Percentiles rank a stretch among this genome's conserved stretches.
phyloP scores from a whole-genome alignment of 2,329 filamentous ascomycete genomes.

The Beauveria caledonica region DNA sequence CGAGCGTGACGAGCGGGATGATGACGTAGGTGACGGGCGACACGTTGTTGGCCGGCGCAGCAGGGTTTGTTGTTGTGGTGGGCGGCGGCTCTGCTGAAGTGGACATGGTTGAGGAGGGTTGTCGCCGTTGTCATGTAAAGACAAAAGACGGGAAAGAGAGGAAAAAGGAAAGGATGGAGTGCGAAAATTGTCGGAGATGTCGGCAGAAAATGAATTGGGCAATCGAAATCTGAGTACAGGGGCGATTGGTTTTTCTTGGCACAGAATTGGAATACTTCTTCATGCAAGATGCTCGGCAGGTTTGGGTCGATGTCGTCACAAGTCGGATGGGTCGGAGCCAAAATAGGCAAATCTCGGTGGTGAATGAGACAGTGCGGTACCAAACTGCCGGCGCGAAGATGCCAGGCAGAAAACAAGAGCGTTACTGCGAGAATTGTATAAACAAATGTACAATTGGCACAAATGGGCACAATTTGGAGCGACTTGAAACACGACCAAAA shows the following conservation, averaged over 20 bases:
- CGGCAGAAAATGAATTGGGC: too few relatives aligned
- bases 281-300: not conserved
- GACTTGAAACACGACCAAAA: too few relatives aligned
- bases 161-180: not conserved
- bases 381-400: not conserved
- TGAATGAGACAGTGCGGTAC: not conserved
- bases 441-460: not conserved
- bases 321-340: conserved; percentile 4
- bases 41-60: not conserved
- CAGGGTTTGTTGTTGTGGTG: not conserved
- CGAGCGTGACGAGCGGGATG: conserved; percentile 38
- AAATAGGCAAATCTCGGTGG: not conserved
- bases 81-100: conserved; percentile 3
- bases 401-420: too few relatives aligned
- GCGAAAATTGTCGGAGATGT: not conserved
- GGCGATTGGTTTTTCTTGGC: not conserved
- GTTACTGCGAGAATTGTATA: not conserved
- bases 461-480: too few relatives aligned
- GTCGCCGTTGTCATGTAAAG: not conserved
- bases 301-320: conserved; percentile 6
- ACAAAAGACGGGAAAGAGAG: not conserved
- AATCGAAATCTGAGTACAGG: too few relatives aligned
- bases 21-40: conserved; percentile 51
- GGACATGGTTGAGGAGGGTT: not conserved
- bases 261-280: not conserved